These are phyloP conservation scores for Pelargonium nanum DNA, from an alignment of 345 rosid species.

Conservation along the genomic window DNA sequence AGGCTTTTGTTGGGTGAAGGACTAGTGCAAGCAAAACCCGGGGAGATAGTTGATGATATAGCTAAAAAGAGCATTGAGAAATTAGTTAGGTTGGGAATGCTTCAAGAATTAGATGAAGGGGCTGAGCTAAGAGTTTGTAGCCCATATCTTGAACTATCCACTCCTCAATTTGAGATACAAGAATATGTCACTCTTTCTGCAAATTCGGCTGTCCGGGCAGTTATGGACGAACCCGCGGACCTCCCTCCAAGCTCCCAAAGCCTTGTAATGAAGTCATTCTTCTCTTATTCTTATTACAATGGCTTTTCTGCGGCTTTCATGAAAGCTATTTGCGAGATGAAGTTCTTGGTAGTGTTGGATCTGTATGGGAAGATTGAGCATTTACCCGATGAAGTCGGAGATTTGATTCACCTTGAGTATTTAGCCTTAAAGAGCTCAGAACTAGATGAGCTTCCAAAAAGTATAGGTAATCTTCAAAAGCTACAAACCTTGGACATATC, in stretches of 20 bases:
- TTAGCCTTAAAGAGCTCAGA: not conserved
- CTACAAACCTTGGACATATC: not conserved
- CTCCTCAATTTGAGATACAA: not conserved
- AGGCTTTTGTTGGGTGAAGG: not conserved
- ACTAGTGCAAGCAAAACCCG: not conserved
- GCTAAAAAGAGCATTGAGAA: not conserved
- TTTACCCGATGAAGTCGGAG: not conserved
- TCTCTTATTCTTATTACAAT: not conserved
- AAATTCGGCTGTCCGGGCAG: not conserved
- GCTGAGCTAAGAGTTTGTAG: not conserved
- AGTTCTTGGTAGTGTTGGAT: not conserved
- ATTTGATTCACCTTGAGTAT: not conserved
- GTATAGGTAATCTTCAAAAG: not conserved
- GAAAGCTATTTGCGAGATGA: not conserved
- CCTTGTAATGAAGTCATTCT: not conserved
- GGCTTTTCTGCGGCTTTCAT: not conserved
- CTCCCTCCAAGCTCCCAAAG: not conserved
- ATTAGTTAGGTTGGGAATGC: constrained; percentile 2
- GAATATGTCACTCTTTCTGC: not conserved
- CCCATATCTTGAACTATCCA: not conserved
- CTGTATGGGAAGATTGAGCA: not conserved
- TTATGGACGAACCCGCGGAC: not conserved
- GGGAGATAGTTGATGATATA: not conserved
- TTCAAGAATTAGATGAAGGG: not conserved
- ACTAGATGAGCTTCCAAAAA: not conserved